A percentile compares a stretch with the other conserved stretches of the same genome.
Conservation (phyloP, 2,329 filamentous ascomycete species). For the Pestalotiopsis sp. region DNA sequence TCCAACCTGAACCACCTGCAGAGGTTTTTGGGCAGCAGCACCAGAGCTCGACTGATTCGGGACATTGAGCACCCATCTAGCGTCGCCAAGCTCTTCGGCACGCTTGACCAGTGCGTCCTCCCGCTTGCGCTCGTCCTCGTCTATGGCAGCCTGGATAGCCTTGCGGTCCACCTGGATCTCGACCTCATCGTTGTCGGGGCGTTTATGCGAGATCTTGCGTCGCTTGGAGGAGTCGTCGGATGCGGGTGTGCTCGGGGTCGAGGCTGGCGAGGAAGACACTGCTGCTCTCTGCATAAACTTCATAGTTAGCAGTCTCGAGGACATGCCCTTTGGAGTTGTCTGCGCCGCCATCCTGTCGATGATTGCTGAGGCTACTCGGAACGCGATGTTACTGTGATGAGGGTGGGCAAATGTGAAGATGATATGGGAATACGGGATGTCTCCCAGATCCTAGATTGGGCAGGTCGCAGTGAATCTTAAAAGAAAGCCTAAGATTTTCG, state of each 20-base stretch:
- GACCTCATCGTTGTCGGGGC: constrained; percentile 35
- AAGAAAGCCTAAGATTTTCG: constrained; percentile 1
- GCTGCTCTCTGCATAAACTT: constrained; percentile 96
- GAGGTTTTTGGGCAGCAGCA: constrained; percentile 38
- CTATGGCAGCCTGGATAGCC: constrained; percentile 65
- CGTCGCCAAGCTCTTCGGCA: constrained; percentile 67
- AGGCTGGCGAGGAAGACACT: constrained; percentile 53
- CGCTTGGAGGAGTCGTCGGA: constrained; percentile 63
- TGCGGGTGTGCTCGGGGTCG: constrained; percentile 43
- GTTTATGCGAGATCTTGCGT: constrained; percentile 52
- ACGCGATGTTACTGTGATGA: constrained; percentile 13
- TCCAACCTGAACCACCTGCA: constrained; percentile 65
- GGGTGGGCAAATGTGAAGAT: not conserved
- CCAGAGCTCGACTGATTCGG: constrained; percentile 33
- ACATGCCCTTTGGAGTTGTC: constrained; percentile 71
- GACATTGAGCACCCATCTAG: constrained; percentile 74
- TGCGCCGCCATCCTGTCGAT: constrained; percentile 46
- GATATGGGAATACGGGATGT: not conserved
- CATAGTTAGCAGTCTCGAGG: constrained; percentile 88
- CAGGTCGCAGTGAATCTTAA: constrained; percentile 9
- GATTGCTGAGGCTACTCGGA: not conserved
- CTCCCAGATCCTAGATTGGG: constrained; percentile 8
- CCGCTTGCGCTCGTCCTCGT: constrained; percentile 68
- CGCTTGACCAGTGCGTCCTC: constrained; percentile 64
- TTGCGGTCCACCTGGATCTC: constrained; percentile 58